Conservation (phyloP, 305 asterid genomes). For the Fraxinus greggii region DNA sequence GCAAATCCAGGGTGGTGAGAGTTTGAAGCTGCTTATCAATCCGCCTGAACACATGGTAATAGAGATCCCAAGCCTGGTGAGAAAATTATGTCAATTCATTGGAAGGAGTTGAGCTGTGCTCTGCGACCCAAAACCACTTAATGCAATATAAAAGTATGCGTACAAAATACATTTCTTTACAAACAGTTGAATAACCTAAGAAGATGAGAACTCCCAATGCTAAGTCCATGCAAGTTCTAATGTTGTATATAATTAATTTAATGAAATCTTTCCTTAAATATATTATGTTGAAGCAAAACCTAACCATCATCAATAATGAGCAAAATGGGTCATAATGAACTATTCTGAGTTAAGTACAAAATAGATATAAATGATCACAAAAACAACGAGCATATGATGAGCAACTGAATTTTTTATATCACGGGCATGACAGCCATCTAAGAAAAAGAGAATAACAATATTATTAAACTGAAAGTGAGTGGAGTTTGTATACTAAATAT, state of each 20-base stretch:
- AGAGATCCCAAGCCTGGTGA: conserved; percentile 97
- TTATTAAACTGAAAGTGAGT: not conserved
- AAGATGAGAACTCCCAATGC: not conserved
- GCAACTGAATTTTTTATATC: not conserved
- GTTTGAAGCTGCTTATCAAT: conserved; percentile 97
- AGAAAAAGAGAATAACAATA: conserved; percentile 5
- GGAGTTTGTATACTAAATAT: not conserved
- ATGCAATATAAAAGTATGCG: not conserved
- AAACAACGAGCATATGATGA: not conserved
- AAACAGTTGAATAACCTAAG: not conserved
- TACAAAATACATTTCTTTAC: not conserved
- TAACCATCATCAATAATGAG: conserved; percentile 4
- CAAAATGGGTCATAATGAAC: not conserved
- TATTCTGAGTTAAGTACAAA: not conserved
- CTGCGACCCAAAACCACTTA: not conserved
- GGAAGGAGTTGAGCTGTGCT: conserved; percentile 7
- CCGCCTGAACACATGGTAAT: conserved; percentile 93
- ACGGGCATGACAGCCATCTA: conserved; percentile 3
- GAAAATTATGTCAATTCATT: conserved; percentile 24
- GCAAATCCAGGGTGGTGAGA: conserved; percentile 92
- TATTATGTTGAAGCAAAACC: not conserved
- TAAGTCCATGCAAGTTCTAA: conserved; percentile 1
- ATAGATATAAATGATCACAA: not conserved
- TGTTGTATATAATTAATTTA: not conserved
- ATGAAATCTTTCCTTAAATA: not conserved